Base-by-base conservation (phyloP, 2,329 filamentous ascomycete genomes). In the Sarocladium kiliense region DNA sequence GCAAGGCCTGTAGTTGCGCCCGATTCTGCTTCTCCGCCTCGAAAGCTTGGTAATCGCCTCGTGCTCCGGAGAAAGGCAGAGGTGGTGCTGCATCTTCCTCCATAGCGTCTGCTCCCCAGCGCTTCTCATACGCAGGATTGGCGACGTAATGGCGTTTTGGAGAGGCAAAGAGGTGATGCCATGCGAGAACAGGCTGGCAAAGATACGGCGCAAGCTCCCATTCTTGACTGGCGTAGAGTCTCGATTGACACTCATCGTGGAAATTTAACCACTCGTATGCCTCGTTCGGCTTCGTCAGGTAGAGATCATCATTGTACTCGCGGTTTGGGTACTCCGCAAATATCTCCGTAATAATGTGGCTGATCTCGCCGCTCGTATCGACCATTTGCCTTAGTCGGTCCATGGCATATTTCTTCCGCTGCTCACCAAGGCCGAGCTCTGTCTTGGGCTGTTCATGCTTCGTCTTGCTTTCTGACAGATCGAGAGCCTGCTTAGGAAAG, bases 181-280 rank as follows among this genome's bases (percentile, higher is more conserved):
- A 97, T 3, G 90, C 94, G 1, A 97, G 80, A 16, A 94, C 81
- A 0, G 93, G 87, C 61, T 94, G 89, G 63, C 86, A 89, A 50
- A 97, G 81, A 68, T 99, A 99, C 0, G 90, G 86, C 0, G 82
- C 83, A 16, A 99, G 76, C 69, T 99, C 94, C 89, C 94, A 99
- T 55, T 96, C 92, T 68, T 97, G 93, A 57, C 82, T 86, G n/a
- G 84, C 76, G 66, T 86, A 95, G 1, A 97, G 80, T 37, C 86
- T 84, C 1, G 86, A 85, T 23, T 90, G 91, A 59, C 96, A 85
- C 0, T 78, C 76, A 64, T 97, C 94, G 70, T 97, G 89, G 71
- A 99, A 97, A 68, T 95, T 79, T 55, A 99, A 81, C 94, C 94
- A 99, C 65, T 97, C 93, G 69, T 96, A 96, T 1, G 90, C 90